Evolutionary conservation across 2,329 filamentous ascomycete genomes (phyloP).

Genomic region (Pyrenochaeta sp.): DNA sequence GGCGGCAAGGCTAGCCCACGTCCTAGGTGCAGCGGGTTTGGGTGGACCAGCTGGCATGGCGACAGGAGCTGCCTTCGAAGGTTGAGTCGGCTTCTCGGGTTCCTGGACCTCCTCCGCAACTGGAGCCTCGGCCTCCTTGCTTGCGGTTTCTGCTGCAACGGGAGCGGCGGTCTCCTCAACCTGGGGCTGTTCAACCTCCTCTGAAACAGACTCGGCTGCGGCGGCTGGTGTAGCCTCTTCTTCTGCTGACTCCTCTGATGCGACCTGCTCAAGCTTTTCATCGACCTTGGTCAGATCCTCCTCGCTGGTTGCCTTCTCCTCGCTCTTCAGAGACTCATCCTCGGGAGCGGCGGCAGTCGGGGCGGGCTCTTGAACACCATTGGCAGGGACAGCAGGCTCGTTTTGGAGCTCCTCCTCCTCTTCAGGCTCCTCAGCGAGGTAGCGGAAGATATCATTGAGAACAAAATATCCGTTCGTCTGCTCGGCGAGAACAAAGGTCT

Average conservation of each 20-base stretch:
- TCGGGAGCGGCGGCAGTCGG: slow-evolving; percentile 43
- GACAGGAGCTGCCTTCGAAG: slow-evolving; percentile 64
- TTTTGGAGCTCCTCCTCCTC: slow-evolving; percentile 61
- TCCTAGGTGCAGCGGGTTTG: slow-evolving; percentile 65
- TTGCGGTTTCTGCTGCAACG: slow-evolving; percentile 47
- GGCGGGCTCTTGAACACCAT: slow-evolving; percentile 51
- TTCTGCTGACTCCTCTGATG: slow-evolving; percentile 41
- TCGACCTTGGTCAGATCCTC: slow-evolving; percentile 64
- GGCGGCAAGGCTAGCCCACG: slow-evolving; percentile 76
- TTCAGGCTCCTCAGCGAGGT: slow-evolving; percentile 84
- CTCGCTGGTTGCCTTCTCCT: slow-evolving; percentile 51
- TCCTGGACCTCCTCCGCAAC: slow-evolving; percentile 46
- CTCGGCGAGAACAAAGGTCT: slow-evolving; percentile 96
- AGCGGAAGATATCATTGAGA: slow-evolving; percentile 96
- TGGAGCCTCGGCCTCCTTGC: slow-evolving; percentile 39
- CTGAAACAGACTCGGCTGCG: slow-evolving; percentile 47
- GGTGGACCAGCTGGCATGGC: slow-evolving; percentile 65
- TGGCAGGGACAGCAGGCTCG: slow-evolving; percentile 41
- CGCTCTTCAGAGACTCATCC: slow-evolving; percentile 39
- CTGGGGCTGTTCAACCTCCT: slow-evolving; percentile 43
- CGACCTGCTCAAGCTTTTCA: slow-evolving; percentile 75
- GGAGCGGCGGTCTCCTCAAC: slow-evolving; percentile 51
- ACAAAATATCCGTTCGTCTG: slow-evolving; percentile 98
- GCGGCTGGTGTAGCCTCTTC: slow-evolving; percentile 40
- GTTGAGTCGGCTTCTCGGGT: slow-evolving; percentile 65